Evolutionary conservation across 495 filamentous ascomycete species (phyloP).

Genomic region (Penicillium turbatum): DNA sequence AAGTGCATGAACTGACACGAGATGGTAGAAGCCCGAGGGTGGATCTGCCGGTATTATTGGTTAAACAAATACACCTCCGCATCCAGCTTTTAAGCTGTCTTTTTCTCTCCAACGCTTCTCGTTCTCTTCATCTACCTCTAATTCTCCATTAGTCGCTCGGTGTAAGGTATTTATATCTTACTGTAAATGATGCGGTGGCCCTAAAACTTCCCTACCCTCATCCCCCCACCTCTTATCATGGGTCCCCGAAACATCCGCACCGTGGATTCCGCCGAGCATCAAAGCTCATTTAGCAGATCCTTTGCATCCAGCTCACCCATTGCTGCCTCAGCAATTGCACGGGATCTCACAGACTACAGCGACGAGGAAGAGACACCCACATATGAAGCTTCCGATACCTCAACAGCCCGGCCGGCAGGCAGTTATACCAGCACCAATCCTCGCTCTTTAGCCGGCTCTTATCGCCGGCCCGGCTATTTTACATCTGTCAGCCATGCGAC

Average conservation of each 20-base stretch:
- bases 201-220: not conserved
- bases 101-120: slow-evolving; percentile 1
- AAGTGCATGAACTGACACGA: too few species aligned
- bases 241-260: slow-evolving; percentile 21
- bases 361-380: slow-evolving; percentile 45
- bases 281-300: slow-evolving; percentile 26
- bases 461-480: slow-evolving; percentile 62
- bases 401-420: slow-evolving; percentile 43
- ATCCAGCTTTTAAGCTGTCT: slow-evolving; percentile 6
- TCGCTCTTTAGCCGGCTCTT: slow-evolving; percentile 63
- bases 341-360: slow-evolving; percentile 58
- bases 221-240: slow-evolving; percentile 15
- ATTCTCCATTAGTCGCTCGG: too few species aligned
- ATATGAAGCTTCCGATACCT: slow-evolving; percentile 47
- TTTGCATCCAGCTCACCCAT: slow-evolving; percentile 59
- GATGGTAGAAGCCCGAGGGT: not conserved
- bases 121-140: not conserved
- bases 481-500: slow-evolving; percentile 55
- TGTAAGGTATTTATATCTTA: not conserved
- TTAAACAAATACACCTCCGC: not conserved
- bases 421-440: slow-evolving; percentile 32
- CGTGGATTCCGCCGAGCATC: slow-evolving; percentile 22
- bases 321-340: slow-evolving; percentile 64
- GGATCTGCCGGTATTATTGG: not conserved
- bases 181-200: slow-evolving; percentile 13